These are phyloP conservation scores for Oryza officinalis DNA, from an alignment of 176 grass and related monocot genomes.

Conservation along the genomic window DNA sequence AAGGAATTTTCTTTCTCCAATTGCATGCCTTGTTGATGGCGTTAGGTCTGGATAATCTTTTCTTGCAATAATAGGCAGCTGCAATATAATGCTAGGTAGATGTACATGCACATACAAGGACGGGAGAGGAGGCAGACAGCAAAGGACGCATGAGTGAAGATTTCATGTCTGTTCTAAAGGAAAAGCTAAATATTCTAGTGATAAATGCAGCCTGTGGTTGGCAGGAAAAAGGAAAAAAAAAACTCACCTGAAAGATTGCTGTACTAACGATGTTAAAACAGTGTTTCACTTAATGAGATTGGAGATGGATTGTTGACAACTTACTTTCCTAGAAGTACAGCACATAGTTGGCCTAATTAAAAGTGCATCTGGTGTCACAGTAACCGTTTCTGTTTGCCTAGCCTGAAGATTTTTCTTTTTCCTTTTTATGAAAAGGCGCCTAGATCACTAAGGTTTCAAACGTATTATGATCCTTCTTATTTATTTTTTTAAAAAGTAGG, in stretches of 20 bases:
- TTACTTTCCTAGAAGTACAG: not conserved
- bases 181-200: conserved; percentile 19
- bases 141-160: conserved; percentile 12
- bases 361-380: conserved; percentile 35
- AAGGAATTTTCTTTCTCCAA: not conserved
- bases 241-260: conserved; percentile 13
- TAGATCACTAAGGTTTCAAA: conserved; percentile 17
- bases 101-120: not conserved
- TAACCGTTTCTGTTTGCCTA: conserved; percentile 7
- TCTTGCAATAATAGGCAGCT: conserved; percentile 20
- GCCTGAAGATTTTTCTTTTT: not conserved
- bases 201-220: not conserved
- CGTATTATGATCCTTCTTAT: not conserved
- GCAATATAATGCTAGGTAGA: not conserved
- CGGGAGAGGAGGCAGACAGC: not conserved
- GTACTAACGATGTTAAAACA: not conserved
- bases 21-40: not conserved
- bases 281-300: not conserved
- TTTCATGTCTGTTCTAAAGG: conserved; percentile 16
- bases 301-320: not conserved
- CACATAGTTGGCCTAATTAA: conserved; percentile 14
- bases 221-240: not conserved
- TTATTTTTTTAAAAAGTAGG: not conserved
- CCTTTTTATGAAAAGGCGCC: not conserved
- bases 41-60: conserved; percentile 27